Conservation (phyloP, 306 rosid species). For the Rosa multiflora region DNA sequence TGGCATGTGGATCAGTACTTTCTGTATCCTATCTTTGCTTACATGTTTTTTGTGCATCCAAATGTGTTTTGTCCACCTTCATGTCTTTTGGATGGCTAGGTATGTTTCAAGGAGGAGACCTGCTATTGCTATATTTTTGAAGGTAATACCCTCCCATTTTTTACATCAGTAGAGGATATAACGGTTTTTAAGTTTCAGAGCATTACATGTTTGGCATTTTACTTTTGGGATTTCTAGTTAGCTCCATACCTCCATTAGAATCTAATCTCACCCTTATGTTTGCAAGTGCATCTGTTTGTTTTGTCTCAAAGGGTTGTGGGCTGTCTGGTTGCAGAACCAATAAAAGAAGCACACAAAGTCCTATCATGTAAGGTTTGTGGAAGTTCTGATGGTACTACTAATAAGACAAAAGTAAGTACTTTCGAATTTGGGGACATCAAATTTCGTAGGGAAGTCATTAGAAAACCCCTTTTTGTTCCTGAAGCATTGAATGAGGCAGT, state of each 20-base stretch:
- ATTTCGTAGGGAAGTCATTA: slow-evolving; percentile 61
- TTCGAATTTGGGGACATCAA: slow-evolving; percentile 64
- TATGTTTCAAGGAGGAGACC: too few species aligned
- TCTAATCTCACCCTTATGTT: neutral
- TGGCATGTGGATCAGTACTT: too few species aligned
- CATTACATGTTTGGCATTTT: too few species aligned
- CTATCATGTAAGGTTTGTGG: slow-evolving; percentile 36
- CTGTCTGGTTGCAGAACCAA: slow-evolving; percentile 67
- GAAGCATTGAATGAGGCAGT: slow-evolving; percentile 40
- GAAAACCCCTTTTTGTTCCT: slow-evolving; percentile 33
- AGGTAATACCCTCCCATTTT: too few species aligned
- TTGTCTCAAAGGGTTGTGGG: slow-evolving; percentile 54
- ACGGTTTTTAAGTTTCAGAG: too few species aligned
- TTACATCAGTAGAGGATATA: too few species aligned
- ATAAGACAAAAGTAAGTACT: slow-evolving; percentile 27
- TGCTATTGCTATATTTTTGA: too few species aligned
- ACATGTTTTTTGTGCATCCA: too few species aligned
- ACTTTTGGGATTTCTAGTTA: too few species aligned
- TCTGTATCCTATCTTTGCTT: too few species aligned
- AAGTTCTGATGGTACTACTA: slow-evolving; percentile 21
- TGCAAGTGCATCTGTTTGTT: slow-evolving; percentile 65
- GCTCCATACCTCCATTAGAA: neutral
- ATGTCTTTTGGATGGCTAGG: too few species aligned
- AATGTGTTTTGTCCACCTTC: too few species aligned
- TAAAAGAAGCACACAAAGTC: slow-evolving; percentile 62